Percentiles rank a stretch among this genome's conserved stretches.
Conservation (phyloP, 306 rosid species). For the Cucurbita pepo region DNA sequence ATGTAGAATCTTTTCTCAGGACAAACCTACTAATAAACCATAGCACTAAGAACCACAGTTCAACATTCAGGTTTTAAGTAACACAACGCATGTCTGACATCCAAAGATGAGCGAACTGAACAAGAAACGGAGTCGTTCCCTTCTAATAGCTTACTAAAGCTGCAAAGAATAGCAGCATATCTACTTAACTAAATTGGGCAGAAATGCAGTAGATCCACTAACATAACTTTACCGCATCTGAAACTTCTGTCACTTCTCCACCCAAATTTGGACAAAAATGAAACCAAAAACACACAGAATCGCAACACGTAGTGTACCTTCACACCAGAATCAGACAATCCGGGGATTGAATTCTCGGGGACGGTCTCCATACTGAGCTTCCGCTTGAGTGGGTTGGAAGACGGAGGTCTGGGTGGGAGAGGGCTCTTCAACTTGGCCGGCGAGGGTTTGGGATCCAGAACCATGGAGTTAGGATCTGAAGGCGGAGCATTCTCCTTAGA, state of each 20-base stretch:
- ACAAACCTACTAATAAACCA: neutral
- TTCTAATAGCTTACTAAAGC: neutral
- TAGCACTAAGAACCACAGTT: neutral
- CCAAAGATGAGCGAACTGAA: neutral
- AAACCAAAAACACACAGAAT: neutral
- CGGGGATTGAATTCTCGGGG: slow-evolving; percentile 29
- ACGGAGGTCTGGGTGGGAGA: slow-evolving; percentile 76
- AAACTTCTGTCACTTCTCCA: neutral
- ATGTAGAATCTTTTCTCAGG: neutral
- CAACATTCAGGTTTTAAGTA: neutral
- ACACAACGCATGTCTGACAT: neutral
- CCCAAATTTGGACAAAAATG: neutral
- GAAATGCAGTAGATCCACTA: neutral
- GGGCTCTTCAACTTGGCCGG: slow-evolving; percentile 59
- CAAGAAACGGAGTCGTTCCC: neutral
- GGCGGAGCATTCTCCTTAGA: slow-evolving; percentile 76
- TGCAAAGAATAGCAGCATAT: neutral
- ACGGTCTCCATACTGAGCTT: slow-evolving; percentile 48
- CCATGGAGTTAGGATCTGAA: slow-evolving; percentile 35
- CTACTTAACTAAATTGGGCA: neutral
- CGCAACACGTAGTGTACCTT: slow-evolving; percentile 25
- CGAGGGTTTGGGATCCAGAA: slow-evolving; percentile 33
- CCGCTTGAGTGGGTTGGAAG: slow-evolving; percentile 84
- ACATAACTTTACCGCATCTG: neutral
- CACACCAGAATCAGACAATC: slow-evolving; percentile 73